A percentile compares a stretch with the other conserved stretches of the same genome.
Conservation (phyloP, 2,329 filamentous ascomycete species). For the Colletotrichum viniferum region DNA sequence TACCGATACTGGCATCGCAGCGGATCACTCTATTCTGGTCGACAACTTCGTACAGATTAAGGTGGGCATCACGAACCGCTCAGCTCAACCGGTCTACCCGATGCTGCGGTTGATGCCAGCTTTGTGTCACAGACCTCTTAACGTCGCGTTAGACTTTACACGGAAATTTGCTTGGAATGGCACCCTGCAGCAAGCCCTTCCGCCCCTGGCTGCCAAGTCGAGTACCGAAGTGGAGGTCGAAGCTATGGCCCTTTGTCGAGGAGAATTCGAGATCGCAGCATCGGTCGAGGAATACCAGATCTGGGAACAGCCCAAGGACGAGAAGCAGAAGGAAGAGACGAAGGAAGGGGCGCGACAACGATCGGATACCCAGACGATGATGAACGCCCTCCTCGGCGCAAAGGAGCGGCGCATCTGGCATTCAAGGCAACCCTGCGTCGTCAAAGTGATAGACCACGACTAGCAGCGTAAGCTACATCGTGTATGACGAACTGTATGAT, state of each 20-base stretch:
- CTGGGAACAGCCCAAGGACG: slow-evolving; percentile 37
- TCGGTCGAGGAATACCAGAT: slow-evolving; percentile 80
- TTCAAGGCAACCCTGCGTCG: slow-evolving; percentile 58
- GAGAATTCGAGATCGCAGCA: slow-evolving; percentile 82
- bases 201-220: slow-evolving; percentile 62
- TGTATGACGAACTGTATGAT: slow-evolving; percentile 9
- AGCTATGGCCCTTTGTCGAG: slow-evolving; percentile 76
- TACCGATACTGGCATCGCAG: background rate
- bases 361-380: slow-evolving; percentile 60
- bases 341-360: slow-evolving; percentile 39
- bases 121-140: slow-evolving; percentile 73
- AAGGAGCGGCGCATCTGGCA: slow-evolving; percentile 70
- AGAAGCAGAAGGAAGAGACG: slow-evolving; percentile 31
- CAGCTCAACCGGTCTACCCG: slow-evolving; percentile 67
- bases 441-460: slow-evolving; percentile 56
- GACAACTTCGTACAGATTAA: slow-evolving; percentile 73
- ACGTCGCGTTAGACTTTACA: slow-evolving; percentile 78
- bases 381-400: slow-evolving; percentile 62
- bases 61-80: slow-evolving; percentile 78
- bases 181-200: slow-evolving; percentile 76
- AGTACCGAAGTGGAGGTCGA: slow-evolving; percentile 69
- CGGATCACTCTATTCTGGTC: slow-evolving; percentile 37
- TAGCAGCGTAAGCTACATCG: background rate
- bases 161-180: slow-evolving; percentile 87
- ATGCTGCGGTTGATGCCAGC: slow-evolving; percentile 79